Base-by-base conservation (phyloP, 2,329 filamentous ascomycete species). In the Microdochium nivale region DNA sequence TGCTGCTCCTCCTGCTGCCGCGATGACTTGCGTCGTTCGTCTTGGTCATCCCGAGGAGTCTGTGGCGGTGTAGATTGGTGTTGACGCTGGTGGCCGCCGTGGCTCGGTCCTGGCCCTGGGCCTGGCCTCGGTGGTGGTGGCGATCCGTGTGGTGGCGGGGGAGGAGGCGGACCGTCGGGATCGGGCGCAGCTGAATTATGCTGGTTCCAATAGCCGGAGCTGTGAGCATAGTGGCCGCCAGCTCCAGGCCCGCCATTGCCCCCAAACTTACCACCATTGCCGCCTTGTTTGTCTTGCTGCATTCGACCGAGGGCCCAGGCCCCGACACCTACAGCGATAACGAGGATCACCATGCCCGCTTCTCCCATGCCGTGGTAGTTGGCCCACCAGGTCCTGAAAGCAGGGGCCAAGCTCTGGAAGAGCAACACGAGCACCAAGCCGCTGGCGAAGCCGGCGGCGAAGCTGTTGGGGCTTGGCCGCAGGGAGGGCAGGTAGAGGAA, bases 401-500 rank as follows among this genome's bases (percentile, higher is more conserved):
- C 81, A 0, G 91, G 91, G 27, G 86, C 80, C 58, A 92, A 75
- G 54, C 80, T 81, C 55, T 86, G 80, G 69, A 84, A 89, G n/a
- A 95, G 63, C 2, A 84, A 79, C 16, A 94, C 83, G 10, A 84
- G 71, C 37, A 88, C 74, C 32, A 96, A 71, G 2, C 89, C 90
- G 54, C 82, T 86, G 40, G 84, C 87, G 60, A 90, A 90, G 25
- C 92, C 92, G 3, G 91, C 90, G 23, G 90, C 78, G 67, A 96
- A 97, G 70, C 89, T 95, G 69, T 96, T 96, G 62, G 86, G 78
- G 62, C 94, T 88, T 21, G 89, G 87, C 63, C 86, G 81, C 55
- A 97, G 70, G 0, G 91, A 96, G 0, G 92, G 92, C n/a, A 97
- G 80, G 67, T 97, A 96, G 25, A 97, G 75, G 69, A 96, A 96